Conservation (phyloP, 495 filamentous ascomycete genomes). For the Extremus antarcticus region DNA sequence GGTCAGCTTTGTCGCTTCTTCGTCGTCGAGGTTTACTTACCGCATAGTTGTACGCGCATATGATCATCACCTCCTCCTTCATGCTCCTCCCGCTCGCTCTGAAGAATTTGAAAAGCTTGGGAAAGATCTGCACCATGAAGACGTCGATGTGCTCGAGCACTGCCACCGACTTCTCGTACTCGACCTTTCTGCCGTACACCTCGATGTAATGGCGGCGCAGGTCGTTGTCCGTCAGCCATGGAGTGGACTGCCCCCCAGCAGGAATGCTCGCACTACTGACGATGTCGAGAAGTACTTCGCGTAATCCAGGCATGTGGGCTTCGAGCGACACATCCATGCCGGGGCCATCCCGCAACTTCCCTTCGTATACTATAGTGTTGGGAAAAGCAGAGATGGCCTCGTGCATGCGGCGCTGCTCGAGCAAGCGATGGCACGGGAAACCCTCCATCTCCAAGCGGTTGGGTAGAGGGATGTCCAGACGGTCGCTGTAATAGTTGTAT, state of each 20-base stretch:
- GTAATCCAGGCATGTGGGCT: not conserved
- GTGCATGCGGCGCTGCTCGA: slow-evolving; percentile 10
- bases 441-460: slow-evolving; percentile 2
- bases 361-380: slow-evolving; percentile 3
- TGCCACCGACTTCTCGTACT: not conserved
- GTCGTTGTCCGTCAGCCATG: not conserved
- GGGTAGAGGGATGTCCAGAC: slow-evolving; percentile 4
- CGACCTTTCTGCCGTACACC: not conserved
- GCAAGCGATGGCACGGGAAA: not conserved
- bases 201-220: slow-evolving; percentile 2
- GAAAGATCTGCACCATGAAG: slow-evolving; percentile 6
- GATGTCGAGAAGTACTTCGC: not conserved
- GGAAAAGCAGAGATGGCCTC: not conserved
- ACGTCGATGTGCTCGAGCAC: slow-evolving; percentile 5
- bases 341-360: slow-evolving; percentile 2
- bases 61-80: slow-evolving; percentile 8
- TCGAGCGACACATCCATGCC: slow-evolving; percentile 1
- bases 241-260: not conserved
- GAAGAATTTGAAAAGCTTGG: not conserved
- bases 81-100: not conserved
- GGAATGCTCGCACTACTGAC: not conserved
- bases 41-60: slow-evolving; percentile 5
- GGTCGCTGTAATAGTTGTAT: slow-evolving; percentile 6
- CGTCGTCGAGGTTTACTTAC: not conserved
- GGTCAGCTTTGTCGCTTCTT: not conserved